A percentile compares a stretch with the other conserved stretches of the same genome.
phyloP scores from a whole-genome alignment of 202 grass and related monocot genomes.

The Saccharum hybrid region DNA sequence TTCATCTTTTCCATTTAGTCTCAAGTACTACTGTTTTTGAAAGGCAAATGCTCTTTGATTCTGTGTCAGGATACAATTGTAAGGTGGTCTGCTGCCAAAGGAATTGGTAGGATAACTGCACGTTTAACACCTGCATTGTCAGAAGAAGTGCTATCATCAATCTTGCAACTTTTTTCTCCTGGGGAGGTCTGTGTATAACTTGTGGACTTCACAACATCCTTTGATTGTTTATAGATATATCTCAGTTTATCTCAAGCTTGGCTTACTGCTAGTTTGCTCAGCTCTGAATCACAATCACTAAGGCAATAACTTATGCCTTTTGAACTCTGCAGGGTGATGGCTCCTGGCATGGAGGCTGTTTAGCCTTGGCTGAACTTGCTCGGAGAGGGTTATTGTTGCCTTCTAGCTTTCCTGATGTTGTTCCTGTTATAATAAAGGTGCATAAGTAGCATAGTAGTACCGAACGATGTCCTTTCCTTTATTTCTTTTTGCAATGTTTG shows the following conservation, averaged over 20 bases:
- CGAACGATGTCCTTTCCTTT: background rate
- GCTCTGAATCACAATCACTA: background rate
- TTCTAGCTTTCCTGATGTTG: constrained; percentile 78
- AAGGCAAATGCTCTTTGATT: constrained; percentile 39
- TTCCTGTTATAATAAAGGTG: constrained; percentile 86
- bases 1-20: constrained; percentile 35
- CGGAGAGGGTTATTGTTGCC: constrained; percentile 87
- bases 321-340: constrained; percentile 79
- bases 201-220: constrained; percentile 17
- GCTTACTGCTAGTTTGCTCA: constrained; percentile 40
- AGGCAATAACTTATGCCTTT: constrained; percentile 37
- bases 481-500: constrained; percentile 20
- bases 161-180: constrained; percentile 88
- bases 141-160: constrained; percentile 87
- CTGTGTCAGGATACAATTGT: constrained; percentile 87
- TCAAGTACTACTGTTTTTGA: constrained; percentile 13
- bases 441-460: constrained; percentile 26
- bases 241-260: constrained; percentile 29
- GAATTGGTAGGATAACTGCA: constrained; percentile 92
- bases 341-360: constrained; percentile 95
- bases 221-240: constrained; percentile 19
- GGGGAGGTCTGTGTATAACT: constrained; percentile 71
- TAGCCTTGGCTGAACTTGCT: constrained; percentile 96
- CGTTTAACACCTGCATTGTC: constrained; percentile 81
- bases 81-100: constrained; percentile 97